Base-by-base conservation (phyloP, 1,284 basidiomycete genomes). In the Spongispora temasekensis region DNA sequence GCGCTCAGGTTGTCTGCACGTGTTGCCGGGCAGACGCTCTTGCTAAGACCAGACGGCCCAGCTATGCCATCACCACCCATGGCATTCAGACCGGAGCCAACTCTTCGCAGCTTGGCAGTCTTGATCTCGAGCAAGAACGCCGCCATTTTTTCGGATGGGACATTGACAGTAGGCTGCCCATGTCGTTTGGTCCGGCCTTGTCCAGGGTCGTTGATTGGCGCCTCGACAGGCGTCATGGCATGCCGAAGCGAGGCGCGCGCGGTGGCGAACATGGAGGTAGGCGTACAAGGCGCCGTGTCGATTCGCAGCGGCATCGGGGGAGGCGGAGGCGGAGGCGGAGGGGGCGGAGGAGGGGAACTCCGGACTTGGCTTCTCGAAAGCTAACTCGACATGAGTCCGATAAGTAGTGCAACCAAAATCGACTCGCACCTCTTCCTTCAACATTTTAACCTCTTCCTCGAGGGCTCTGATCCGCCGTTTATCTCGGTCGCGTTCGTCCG, bases 71-170 rank as follows among this genome's bases (percentile, higher is more conserved):
- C 67, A 52, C 63, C 71, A 2, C 68, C 70, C 62, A 67, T 63
- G 13, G 15, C 46, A 44, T 62, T 69, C 35, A 25, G 1, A 25
- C 59, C 58, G 31, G 62, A 58, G 23, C 63, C 62, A 1, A 86
- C 82, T 70, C 83, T 89, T 63, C 83, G 79, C 57, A 93, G 68
- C 44, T 87, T 78, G 28, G 86, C 87, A 1, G 82, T 87, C 77
- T 91, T 92, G 81, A 93, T 85, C 71, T 93, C 91, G 15, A 76
- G 86, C 62, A 93, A 71, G 67, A 93, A 93, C 3, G 86, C 89
- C 0, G 87, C 87, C 88, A 93, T 91, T 70, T 91, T 90, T 63
- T 92, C 91, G 5, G 85, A 80, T 0, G 88, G 81, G 8, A 93
- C 79, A 30, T 87, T 87, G 21, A 91, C 78, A 0, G 88, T 86